A percentile compares a stretch with the other conserved stretches of the same genome.
phyloP scores from a whole-genome alignment of 2,329 filamentous ascomycete genomes.

The Raffaelea ambrosiae region DNA sequence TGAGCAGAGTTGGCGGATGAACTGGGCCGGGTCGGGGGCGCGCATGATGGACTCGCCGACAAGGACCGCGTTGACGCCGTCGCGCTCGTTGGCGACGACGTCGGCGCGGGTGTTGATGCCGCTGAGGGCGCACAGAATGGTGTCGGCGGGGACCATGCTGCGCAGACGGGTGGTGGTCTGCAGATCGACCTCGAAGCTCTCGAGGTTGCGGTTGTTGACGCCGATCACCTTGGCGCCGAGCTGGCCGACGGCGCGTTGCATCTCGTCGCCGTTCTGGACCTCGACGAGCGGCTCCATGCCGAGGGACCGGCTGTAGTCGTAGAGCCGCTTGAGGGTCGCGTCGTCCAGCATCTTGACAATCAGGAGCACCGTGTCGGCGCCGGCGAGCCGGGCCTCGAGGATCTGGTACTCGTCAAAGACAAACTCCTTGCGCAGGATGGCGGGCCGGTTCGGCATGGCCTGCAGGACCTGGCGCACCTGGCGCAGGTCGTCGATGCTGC shows the following conservation, averaged over 20 bases:
- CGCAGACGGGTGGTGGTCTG: conserved; percentile 84
- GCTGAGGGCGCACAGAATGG: conserved; percentile 86
- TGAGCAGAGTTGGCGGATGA: conserved; percentile 78
- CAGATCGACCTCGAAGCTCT: conserved; percentile 94
- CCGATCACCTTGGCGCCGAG: conserved; percentile 88
- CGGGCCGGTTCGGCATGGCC: conserved; percentile 85
- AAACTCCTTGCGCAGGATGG: conserved; percentile 90
- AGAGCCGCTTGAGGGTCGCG: conserved; percentile 65
- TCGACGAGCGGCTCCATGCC: conserved; percentile 98
- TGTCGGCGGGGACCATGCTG: conserved; percentile 74
- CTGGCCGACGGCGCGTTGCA: conserved; percentile 73
- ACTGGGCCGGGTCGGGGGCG: conserved; percentile 69
- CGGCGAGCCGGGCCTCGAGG: conserved; percentile 82
- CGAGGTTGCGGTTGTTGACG: conserved; percentile 94
- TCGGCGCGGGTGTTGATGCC: conserved; percentile 87
- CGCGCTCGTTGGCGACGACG: conserved; percentile 76
- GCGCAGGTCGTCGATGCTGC: conserved; percentile 86
- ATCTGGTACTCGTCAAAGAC: conserved; percentile 99
- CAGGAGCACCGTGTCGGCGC: conserved; percentile 74
- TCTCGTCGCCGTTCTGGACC: conserved; percentile 90
- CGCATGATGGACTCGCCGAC: conserved; percentile 96
- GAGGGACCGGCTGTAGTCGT: conserved; percentile 78
- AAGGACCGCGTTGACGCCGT: conserved; percentile 85
- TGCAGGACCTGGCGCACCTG: conserved; percentile 82
- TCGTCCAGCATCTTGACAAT: conserved; percentile 97